phyloP scores from a whole-genome alignment of 345 rosid genomes.

The Syzygium aromaticum region DNA sequence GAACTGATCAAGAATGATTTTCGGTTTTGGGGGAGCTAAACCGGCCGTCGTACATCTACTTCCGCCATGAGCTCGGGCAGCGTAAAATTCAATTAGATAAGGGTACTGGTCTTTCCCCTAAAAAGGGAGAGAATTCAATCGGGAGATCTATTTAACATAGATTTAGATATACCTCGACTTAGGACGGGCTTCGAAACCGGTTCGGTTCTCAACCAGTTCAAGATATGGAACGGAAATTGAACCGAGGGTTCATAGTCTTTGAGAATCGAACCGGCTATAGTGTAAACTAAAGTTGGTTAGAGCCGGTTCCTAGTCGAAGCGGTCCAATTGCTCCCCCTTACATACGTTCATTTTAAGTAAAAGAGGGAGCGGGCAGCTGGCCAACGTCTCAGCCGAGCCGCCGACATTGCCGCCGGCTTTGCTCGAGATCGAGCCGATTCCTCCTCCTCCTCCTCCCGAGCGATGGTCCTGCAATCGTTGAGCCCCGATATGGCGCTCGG shows the following conservation, averaged over 20 bases:
- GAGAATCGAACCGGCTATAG: rapidly evolving
- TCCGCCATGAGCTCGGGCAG: too few relatives aligned
- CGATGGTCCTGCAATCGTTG: neutral
- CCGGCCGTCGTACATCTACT: too few relatives aligned
- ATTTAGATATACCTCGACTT: neutral
- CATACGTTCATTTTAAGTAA: too few relatives aligned
- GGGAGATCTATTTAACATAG: neutral
- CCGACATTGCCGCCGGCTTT: neutral
- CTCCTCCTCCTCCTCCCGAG: neutral
- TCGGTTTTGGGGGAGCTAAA: neutral
- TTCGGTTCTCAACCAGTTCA: neutral
- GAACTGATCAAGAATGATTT: neutral
- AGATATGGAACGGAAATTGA: neutral
- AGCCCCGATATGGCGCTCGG: neutral
- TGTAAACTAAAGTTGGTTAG: neutral
- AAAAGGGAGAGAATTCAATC: neutral
- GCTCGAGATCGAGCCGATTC: too few relatives aligned
- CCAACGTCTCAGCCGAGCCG: too few relatives aligned
- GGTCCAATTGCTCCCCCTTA: neutral
- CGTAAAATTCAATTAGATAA: neutral
- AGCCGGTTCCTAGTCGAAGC: neutral
- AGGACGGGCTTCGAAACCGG: neutral
- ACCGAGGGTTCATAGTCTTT: neutral
- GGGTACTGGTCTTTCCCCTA: neutral
- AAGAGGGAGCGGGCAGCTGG: too few relatives aligned